Conservation (phyloP, 2,329 filamentous ascomycete genomes). For the Diaporthe sp. region DNA sequence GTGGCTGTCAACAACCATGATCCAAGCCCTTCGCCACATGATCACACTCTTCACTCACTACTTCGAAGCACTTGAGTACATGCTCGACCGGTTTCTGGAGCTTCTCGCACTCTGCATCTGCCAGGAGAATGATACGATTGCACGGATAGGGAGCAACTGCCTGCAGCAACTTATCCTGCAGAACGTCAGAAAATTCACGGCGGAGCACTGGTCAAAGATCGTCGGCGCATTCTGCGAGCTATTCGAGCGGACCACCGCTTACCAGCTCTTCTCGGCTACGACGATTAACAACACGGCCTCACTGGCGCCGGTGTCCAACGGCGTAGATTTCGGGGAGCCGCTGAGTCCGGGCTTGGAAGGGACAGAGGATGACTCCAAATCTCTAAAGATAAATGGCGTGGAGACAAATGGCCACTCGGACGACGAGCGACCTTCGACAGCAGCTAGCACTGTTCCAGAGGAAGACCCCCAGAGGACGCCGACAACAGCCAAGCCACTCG, state of each 20-base stretch:
- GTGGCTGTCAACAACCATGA: constrained; percentile 99
- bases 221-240: constrained; percentile 96
- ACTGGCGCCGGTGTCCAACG: constrained; percentile 63
- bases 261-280: constrained; percentile 92
- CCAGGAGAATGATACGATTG: constrained; percentile 98
- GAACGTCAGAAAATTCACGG: constrained; percentile 91
- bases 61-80: constrained; percentile 94
- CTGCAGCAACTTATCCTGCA: constrained; percentile 95
- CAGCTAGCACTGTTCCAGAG: constrained; percentile 42
- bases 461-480: constrained; percentile 50
- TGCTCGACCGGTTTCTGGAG: constrained; percentile 97
- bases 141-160: constrained; percentile 97
- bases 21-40: constrained; percentile 97
- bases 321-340: constrained; percentile 59
- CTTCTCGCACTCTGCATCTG: constrained; percentile 96
- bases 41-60: constrained; percentile 99
- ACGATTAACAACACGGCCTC: constrained; percentile 65
- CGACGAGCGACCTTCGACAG: constrained; percentile 40
- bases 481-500: constrained; percentile 59
- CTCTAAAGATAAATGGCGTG: constrained; percentile 69
- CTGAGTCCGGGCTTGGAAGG: constrained; percentile 54
- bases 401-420: constrained; percentile 54
- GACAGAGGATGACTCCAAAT: constrained; percentile 60
- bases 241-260: constrained; percentile 93
- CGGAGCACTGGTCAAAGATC: constrained; percentile 92